Evolutionary conservation across 2,329 filamentous ascomycete species (phyloP), one percentile per base, ranked within the genome.

Genomic region (Fusarium decemcellulare): DNA sequence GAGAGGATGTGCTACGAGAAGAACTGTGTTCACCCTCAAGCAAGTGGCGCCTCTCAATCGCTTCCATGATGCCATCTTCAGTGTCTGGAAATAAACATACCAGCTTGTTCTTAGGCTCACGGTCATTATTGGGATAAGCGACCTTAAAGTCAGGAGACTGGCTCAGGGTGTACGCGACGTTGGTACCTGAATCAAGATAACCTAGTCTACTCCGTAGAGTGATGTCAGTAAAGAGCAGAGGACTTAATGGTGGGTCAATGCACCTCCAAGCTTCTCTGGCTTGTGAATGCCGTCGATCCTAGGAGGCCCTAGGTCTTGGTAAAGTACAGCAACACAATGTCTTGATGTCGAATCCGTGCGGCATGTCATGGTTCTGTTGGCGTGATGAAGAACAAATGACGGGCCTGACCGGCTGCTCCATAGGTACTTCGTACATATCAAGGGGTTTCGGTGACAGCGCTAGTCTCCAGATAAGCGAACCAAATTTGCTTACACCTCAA

Each of bases 1-100:
- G 0, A 87, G 75, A 2, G 85, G 84, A 70, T 87, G 84, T 0
- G 78, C 77, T 0, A 79, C 77, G 67, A 86, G 87, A 1, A 86
- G 71, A 42, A 86, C 82, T 0, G 84, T 87, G 65, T 87, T 87
- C 2, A 83, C 83, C 83, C 84, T 86, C 4, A 86, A 72, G 65
- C 83, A 80, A 2, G 81, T 86, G 0, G 81, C 81, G 0, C 82
- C 82, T 39, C 73, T 72, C 54, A 2, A 85, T 53, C 1, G 83
- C 84, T 50, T 50, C 44, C 14, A 73, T 8, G 10, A 67, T 64
- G 2, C 70, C 66, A 23, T 65, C 55, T 15, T 73, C 68, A 15
- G 52, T 73, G 27, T 72, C 63, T 1, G 68, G 70, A 36, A 72
- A 73, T 5, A 59, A 62, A 66, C 68, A 70, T 27, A 23, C 60